Conservation (phyloP, 2,329 filamentous ascomycete species). For the Neopestalotiopsis clavispora region DNA sequence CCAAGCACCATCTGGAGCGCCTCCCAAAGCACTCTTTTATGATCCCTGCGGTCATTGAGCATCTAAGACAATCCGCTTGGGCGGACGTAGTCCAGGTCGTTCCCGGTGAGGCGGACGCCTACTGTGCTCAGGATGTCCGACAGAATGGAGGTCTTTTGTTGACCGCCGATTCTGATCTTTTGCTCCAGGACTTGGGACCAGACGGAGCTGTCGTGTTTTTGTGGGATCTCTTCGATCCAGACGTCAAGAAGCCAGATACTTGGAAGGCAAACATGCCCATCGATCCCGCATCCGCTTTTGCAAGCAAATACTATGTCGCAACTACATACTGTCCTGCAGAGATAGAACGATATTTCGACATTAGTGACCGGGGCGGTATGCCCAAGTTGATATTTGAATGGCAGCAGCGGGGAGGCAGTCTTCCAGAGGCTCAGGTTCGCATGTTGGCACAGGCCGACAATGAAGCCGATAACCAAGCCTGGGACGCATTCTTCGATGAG, state of each 20-base stretch:
- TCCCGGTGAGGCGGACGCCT: conserved; percentile 83
- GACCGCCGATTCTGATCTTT: conserved; percentile 86
- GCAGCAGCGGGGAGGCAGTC: conserved; percentile 19
- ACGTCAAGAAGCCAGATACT: conserved; percentile 12
- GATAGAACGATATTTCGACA: conserved; percentile 28
- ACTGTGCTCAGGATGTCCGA: conserved; percentile 72
- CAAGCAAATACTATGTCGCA: not conserved
- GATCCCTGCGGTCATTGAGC: conserved; percentile 77
- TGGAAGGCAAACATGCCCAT: conserved; percentile 21
- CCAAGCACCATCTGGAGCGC: conserved; percentile 26
- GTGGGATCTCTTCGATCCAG: conserved; percentile 57
- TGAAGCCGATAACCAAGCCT: conserved; percentile 20
- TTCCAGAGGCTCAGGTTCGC: conserved; percentile 26
- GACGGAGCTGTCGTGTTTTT: conserved; percentile 71
- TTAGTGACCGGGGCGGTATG: conserved; percentile 34
- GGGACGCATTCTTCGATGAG: conserved; percentile 30
- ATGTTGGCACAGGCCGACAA: conserved; percentile 28
- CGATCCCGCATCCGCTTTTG: not conserved
- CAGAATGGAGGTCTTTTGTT: conserved; percentile 62
- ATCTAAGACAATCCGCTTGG: conserved; percentile 57
- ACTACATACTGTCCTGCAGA: conserved; percentile 38
- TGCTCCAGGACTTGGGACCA: conserved; percentile 72
- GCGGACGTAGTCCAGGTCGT: conserved; percentile 60
- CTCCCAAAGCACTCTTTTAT: conserved; percentile 67
- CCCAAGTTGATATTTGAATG: conserved; percentile 38